Evolutionary conservation across 2,329 filamentous ascomycete species (phyloP).

Genomic region (Sporothrix brasiliensis): DNA sequence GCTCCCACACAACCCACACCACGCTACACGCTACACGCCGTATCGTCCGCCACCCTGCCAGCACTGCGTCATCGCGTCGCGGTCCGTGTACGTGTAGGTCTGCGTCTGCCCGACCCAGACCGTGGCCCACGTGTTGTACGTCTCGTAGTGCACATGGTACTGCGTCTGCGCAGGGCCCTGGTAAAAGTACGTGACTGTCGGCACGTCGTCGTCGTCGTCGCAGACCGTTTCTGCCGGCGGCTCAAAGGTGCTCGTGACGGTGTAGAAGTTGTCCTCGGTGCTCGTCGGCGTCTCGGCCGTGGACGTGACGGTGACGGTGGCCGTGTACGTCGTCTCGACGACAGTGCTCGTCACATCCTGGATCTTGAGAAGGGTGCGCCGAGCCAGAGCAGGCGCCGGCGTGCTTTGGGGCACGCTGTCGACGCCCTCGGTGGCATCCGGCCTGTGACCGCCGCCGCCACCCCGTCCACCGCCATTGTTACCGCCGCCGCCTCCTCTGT

Average conservation of each 20-base stretch:
- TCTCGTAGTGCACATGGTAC: conserved; percentile 37
- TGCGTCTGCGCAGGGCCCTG: conserved; percentile 37
- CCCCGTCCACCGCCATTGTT: conserved; percentile 17
- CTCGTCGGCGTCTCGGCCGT: conserved; percentile 23
- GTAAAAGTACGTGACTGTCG: conserved; percentile 37
- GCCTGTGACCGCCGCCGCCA: conserved; percentile 20
- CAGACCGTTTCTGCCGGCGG: conserved; percentile 38
- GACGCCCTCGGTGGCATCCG: background rate
- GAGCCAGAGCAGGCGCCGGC: background rate
- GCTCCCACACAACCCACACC: too few relatives aligned
- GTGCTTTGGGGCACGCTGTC: background rate
- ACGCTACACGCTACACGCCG: conserved; percentile 27
- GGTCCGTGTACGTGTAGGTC: conserved; percentile 36
- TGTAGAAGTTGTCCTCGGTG: conserved; percentile 30
- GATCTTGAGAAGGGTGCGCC: background rate
- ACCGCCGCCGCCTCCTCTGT: background rate
- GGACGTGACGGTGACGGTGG: conserved; percentile 5
- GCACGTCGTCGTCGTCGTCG: conserved; percentile 32
- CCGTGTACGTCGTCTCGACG: conserved; percentile 30
- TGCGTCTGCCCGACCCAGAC: conserved; percentile 39
- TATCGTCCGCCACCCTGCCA: conserved; percentile 37
- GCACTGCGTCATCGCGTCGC: conserved; percentile 37
- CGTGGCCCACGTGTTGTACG: conserved; percentile 37
- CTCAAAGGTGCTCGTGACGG: conserved; percentile 26
- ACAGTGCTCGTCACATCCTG: conserved; percentile 30